Evolutionary conservation across 2,329 filamentous ascomycete species (phyloP).

Genomic region (Scedosporium apiospermum): DNA sequence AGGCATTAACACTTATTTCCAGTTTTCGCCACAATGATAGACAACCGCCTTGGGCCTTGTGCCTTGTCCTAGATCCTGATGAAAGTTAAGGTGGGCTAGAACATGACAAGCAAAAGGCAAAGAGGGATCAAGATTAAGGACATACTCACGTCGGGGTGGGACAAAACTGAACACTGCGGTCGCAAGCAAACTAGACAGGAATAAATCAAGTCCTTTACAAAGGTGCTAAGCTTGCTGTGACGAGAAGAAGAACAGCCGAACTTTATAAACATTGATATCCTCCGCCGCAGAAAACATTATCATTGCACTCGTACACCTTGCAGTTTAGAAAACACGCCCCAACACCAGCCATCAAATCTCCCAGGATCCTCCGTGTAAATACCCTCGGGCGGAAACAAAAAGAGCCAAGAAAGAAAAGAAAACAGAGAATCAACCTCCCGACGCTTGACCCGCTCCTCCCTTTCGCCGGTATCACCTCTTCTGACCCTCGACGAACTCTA

Average conservation of each 20-base stretch:
- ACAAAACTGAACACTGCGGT: neutral
- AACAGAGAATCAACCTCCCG: neutral
- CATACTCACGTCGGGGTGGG: no score
- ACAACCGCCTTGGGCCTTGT: no score
- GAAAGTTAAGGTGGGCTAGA: no score
- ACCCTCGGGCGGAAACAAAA: no score
- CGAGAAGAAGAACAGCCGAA: neutral
- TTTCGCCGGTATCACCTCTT: constrained; percentile 1
- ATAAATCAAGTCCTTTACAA: neutral
- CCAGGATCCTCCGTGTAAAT: no score
- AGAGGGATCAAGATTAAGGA: no score
- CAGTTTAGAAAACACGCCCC: neutral
- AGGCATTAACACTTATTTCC: no score
- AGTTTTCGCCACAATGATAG: no score
- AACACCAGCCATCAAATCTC: neutral
- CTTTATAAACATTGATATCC: neutral
- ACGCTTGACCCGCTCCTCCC: neutral
- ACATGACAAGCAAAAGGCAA: no score
- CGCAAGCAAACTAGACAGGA: neutral
- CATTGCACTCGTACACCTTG: neutral
- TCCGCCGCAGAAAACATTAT: neutral
- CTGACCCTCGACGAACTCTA: constrained; percentile 91
- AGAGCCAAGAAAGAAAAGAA: neutral
- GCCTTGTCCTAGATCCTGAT: no score
- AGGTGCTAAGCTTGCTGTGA: neutral